Percentiles rank a stretch among this genome's conserved stretches.
These are phyloP conservation scores for Bassia scoparia DNA, from an alignment of 148 eudicot genomes.

Conservation along the genomic window DNA sequence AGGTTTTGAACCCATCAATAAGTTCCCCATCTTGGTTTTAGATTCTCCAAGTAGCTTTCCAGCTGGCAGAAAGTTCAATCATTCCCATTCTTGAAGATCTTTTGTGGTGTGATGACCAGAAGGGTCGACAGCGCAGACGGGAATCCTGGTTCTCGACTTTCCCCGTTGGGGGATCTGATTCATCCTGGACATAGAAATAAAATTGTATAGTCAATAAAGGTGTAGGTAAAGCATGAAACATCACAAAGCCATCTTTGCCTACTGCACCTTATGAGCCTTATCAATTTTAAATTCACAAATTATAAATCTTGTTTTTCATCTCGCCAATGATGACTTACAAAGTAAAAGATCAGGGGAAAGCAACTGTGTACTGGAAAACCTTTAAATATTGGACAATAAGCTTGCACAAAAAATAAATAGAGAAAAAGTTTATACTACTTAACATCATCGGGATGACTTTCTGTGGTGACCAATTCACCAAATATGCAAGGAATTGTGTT, in stretches of 20 bases:
- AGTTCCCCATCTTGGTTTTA: constrained; percentile 64
- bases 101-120: constrained; percentile 42
- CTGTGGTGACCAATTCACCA: too few species aligned
- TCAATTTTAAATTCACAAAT: too few species aligned
- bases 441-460: too few species aligned
- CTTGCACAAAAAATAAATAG: neutral
- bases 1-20: constrained; percentile 41
- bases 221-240: neutral
- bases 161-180: constrained; percentile 51
- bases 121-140: constrained; percentile 47
- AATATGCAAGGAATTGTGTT: too few species aligned
- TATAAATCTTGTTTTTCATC: too few species aligned
- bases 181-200: constrained; percentile 40
- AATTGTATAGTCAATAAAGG: neutral
- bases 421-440: too few species aligned
- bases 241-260: neutral
- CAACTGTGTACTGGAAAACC: too few species aligned
- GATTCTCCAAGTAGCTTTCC: constrained; percentile 70
- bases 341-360: too few species aligned
- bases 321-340: too few species aligned
- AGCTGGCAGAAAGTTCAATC: constrained; percentile 56
- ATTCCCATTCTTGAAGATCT: constrained; percentile 63
- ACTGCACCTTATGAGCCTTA: too few species aligned
- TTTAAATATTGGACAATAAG: neutral
- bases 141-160: constrained; percentile 52